Evolutionary conservation across 2,329 filamentous ascomycete genomes (phyloP), one percentile per base, ranked within the genome.

Genomic region (Diaporthe citrichinensis): DNA sequence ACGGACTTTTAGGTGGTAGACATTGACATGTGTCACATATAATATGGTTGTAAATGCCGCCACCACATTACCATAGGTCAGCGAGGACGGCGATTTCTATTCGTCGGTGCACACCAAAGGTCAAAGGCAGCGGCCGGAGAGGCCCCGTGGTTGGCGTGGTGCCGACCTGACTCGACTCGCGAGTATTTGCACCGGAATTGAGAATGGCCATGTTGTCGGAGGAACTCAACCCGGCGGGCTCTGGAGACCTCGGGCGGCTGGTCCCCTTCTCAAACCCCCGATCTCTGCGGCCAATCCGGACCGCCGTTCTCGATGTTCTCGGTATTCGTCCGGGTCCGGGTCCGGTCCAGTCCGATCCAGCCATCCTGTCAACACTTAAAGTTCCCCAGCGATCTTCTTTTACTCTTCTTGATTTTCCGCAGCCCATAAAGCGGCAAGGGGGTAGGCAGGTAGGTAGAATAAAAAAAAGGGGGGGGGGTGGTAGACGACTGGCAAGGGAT

Each of bases 401-500:
- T 28, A 69, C 65, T 55, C 51, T 55, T 69, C 65, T 55, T 55
- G 20, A 31, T 69, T 69, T 15, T 46, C 65, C 31, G 31, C 65
- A 34, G 17, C 15, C 65, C 49, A 8, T 7, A 41, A 41, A 41
- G 23, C n/a, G 65, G 65, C 49, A 41, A 34, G 65, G 15, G 28
- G 36, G 25, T 31, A 31, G 31, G 31, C 31, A 20, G 65, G 31
- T 53, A 53, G 61, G 61, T 65, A 65, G 61, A 65, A 31, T 46
- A 17, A 7, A 36, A 36, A 34, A 34, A 9, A 34, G 39, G 41
- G 46, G 23, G 46, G 31, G 34, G 59, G 46, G 39, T 49, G 46
- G 25, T 65, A 39, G 73, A 71, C 67, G 59, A 76, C 58, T 75
- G 71, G 62, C 61, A 73, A 75, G 73, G 73, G 76, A 77, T 77